phyloP scores from a whole-genome alignment of 2,329 filamentous ascomycete species.

The Calonectria pteridis region DNA sequence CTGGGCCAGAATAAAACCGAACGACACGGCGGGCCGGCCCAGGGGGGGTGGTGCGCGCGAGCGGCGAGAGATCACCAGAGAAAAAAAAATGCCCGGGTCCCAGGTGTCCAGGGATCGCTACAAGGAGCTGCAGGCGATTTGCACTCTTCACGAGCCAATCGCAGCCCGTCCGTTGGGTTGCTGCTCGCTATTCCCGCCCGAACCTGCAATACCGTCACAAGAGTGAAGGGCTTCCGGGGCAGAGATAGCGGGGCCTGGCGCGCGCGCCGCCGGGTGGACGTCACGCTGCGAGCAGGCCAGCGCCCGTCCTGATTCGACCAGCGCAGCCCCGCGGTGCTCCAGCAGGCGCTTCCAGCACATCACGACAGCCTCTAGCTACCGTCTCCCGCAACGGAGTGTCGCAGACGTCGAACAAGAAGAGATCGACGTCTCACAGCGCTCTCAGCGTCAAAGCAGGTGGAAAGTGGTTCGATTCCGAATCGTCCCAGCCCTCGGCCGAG shows the following conservation, averaged over 20 bases:
- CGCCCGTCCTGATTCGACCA: slow-evolving; percentile 2
- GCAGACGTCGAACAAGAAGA: slow-evolving; percentile 8
- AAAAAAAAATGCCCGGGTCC: background rate
- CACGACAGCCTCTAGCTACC: background rate
- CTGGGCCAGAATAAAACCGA: background rate
- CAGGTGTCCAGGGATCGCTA: background rate
- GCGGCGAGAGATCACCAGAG: no score
- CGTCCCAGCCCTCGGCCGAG: slow-evolving; percentile 18
- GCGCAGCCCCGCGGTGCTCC: background rate
- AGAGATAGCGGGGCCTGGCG: background rate
- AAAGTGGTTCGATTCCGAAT: slow-evolving; percentile 35
- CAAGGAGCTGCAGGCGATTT: background rate
- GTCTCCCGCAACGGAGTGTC: background rate
- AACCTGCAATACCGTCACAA: slow-evolving; percentile 17
- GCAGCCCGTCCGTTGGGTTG: background rate
- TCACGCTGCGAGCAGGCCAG: slow-evolving; percentile 11
- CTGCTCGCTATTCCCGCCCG: background rate
- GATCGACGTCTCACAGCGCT: slow-evolving; percentile 9
- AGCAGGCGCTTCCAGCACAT: slow-evolving; percentile 10
- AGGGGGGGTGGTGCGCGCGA: no score
- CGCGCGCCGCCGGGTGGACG: background rate
- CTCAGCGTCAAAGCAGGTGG: slow-evolving; percentile 22
- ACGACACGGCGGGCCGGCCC: slow-evolving; percentile 4
- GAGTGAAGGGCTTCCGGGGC: background rate
- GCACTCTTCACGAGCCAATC: slow-evolving; percentile 4